Percentiles rank a stretch among this genome's conserved stretches.
Evolutionary conservation across 192 early-diverging fungal species (phyloP).

Genomic region (Backusella macrospora): DNA sequence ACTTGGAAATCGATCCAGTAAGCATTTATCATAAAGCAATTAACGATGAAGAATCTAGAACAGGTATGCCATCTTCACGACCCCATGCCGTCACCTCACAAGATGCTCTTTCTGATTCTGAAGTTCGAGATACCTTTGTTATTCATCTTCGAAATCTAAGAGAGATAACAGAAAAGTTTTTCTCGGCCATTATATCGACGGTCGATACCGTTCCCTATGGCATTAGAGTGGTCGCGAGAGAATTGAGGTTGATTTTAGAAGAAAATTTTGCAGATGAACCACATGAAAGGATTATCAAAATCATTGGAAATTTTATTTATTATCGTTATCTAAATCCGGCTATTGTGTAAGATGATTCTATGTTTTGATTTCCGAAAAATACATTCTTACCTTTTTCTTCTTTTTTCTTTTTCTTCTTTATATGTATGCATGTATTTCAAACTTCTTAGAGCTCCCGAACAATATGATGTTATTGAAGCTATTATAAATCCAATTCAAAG

Average conservation of each 20-base stretch:
- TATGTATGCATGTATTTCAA: neutral
- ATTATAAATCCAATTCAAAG: conserved; percentile 86
- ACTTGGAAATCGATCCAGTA: conserved; percentile 91
- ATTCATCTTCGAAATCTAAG: conserved; percentile 77
- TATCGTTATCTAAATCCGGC: conserved; percentile 99
- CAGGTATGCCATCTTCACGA: conserved; percentile 80
- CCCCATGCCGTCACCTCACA: conserved; percentile 77
- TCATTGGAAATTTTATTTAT: conserved; percentile 95
- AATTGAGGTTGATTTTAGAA: conserved; percentile 76
- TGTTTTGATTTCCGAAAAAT: neutral
- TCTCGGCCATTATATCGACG: conserved; percentile 78
- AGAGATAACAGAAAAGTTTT: conserved; percentile 80
- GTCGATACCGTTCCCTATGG: conserved; percentile 91
- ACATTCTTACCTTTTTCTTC: conserved; percentile 1
- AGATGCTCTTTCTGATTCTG: conserved; percentile 85
- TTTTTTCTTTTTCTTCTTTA: neutral
- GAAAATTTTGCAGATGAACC: conserved; percentile 83
- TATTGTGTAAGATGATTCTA: conserved; percentile 57
- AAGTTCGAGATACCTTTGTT: conserved; percentile 72
- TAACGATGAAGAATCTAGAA: conserved; percentile 87
- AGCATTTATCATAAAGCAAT: conserved; percentile 87
- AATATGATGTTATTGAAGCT: conserved; percentile 92
- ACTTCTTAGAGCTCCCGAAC: conserved; percentile 86
- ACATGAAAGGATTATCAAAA: conserved; percentile 80
- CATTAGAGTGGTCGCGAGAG: conserved; percentile 94